Base-by-base conservation (phyloP, 345 rosid species). In the Citrus sp. region DNA sequence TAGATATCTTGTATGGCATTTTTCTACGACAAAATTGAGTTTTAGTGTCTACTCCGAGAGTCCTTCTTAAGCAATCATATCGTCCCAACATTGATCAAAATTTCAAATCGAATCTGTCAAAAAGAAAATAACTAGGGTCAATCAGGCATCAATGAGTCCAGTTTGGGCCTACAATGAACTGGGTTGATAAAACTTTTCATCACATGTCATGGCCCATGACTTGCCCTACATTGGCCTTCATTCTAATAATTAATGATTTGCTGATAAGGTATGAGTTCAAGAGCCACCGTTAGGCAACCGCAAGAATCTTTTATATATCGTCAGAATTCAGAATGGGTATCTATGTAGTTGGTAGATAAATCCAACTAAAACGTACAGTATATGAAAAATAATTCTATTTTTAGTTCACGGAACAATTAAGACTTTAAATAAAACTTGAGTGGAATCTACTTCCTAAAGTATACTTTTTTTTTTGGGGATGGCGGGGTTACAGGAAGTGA, bases 31-130 rank as follows among this genome's bases (percentile, higher is more conserved):
- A 46, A 46, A 46, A 46, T 46, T 46, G 51, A 46, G 51, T 46
- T 46, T 13, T 46, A 46, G 16, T 46, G 13, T 13, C 51, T 3
- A 13, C 51, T 46, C 51, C 14, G 18, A 13, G 51, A 0, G 51
- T 46, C 5, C 51, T 46, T 46, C 51, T 46, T 46, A 46, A 46
- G 51, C 51, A 46, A 64, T 64, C 46, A 19, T 35, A 19, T 8
- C 42, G 35, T 66, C 42, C n/a, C 3, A 34, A 65, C 69, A 32
- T 6, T 65, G 13, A 30, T 65, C 40, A 65, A 18, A 66, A 35
- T 66, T 66, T 66, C 42, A 66, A 34, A 19, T 32, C 40, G n/a
- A 65, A 65, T 64, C 67, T 64, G 67, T 64, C 67, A 22, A 65
- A 65, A 32, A 32, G 38, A 30, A 65, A 32, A 32, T 65, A 65